Evolutionary conservation across 495 filamentous ascomycete genomes (phyloP).

Genomic region (Tuber umbilicatum): DNA sequence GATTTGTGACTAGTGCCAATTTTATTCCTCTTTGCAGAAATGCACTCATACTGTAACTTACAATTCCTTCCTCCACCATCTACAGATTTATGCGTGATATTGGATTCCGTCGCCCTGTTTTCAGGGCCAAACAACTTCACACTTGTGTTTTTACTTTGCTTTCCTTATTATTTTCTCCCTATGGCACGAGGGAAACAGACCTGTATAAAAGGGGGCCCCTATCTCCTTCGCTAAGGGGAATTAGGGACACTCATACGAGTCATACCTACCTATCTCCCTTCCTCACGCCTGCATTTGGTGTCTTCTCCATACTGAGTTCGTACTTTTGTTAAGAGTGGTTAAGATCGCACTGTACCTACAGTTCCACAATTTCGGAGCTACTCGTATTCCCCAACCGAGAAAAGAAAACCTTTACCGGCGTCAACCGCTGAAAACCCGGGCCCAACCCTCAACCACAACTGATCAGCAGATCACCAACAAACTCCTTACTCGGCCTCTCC

Average conservation of each 20-base stretch:
- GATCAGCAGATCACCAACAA: slow-evolving; percentile 2
- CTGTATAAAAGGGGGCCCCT: neutral
- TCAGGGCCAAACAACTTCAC: neutral
- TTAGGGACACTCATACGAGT: too few relatives aligned
- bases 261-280: neutral
- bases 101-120: neutral
- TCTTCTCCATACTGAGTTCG: neutral
- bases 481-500: neutral
- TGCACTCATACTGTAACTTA: neutral
- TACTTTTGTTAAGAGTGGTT: neutral
- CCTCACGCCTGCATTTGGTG: neutral
- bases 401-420: neutral
- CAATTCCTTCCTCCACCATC: neutral
- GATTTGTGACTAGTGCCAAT: neutral
- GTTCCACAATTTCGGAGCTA: neutral
- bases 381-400: neutral
- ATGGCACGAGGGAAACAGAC: neutral
- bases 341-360: neutral
- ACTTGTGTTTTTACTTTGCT: neutral
- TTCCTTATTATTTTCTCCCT: neutral
- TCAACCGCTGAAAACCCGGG: neutral
- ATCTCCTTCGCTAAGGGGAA: neutral
- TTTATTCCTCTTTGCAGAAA: neutral
- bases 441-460: neutral
- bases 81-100: neutral